These are phyloP conservation scores for Vigna mungo DNA, from an alignment of 306 rosid genomes.

Conservation along the genomic window DNA sequence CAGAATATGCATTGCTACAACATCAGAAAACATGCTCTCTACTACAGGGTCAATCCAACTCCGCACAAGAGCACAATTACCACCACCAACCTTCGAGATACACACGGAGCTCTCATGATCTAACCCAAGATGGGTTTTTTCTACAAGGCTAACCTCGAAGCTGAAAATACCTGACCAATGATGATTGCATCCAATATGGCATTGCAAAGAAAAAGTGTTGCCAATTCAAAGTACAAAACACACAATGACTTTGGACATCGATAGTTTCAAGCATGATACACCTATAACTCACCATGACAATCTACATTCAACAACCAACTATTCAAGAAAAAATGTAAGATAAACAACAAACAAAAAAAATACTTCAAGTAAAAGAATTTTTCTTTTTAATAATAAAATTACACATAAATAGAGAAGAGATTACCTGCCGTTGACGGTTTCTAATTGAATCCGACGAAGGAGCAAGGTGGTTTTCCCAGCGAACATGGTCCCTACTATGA, in stretches of 20 bases:
- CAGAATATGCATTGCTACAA: slow-evolving; percentile 80
- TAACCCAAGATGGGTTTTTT: slow-evolving; percentile 52
- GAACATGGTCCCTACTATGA: slow-evolving; percentile 91
- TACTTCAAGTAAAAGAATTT: not conserved
- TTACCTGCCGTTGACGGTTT: slow-evolving; percentile 77
- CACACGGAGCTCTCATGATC: slow-evolving; percentile 59
- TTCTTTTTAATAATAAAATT: not conserved
- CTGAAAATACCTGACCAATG: slow-evolving; percentile 64
- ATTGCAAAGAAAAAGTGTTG: slow-evolving; percentile 20
- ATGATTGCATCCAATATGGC: slow-evolving; percentile 43
- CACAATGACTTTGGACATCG: slow-evolving; percentile 2
- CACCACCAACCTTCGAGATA: slow-evolving; percentile 66
- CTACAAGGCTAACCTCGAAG: slow-evolving; percentile 70
- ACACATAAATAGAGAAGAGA: not conserved
- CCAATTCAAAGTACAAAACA: slow-evolving; percentile 39
- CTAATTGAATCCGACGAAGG: slow-evolving; percentile 76
- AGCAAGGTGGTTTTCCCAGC: slow-evolving; percentile 91
- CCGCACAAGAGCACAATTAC: slow-evolving; percentile 67
- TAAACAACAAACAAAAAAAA: not conserved
- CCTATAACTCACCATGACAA: not conserved
- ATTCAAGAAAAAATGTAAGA: slow-evolving; percentile 17
- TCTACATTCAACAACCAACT: slow-evolving; percentile 14
- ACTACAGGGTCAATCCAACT: slow-evolving; percentile 47
- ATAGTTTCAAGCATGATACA: slow-evolving; percentile 5
- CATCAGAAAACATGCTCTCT: slow-evolving; percentile 66